A percentile compares a stretch with the other conserved stretches of the same genome.
Conservation (phyloP, 306 rosid species). For the Rosa chinensis region DNA sequence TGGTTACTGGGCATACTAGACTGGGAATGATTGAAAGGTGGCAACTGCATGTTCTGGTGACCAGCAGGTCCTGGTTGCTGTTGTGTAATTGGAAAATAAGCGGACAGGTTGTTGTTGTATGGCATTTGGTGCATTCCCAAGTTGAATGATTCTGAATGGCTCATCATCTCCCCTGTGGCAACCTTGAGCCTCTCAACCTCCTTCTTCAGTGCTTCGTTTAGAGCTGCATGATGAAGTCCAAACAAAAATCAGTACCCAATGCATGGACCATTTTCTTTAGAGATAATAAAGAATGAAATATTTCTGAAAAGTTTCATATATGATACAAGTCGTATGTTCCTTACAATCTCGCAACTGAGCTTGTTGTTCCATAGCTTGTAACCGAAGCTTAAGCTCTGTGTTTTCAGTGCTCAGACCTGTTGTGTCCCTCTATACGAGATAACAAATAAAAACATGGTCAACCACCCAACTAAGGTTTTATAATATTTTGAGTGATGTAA, state of each 20-base stretch:
- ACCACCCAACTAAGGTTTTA: neutral
- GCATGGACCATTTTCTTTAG: neutral
- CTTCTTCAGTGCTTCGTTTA: slow-evolving; percentile 88
- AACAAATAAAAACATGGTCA: slow-evolving; percentile 8
- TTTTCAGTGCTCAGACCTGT: slow-evolving; percentile 81
- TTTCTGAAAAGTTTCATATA: neutral
- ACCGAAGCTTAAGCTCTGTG: slow-evolving; percentile 90
- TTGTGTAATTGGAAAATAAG: slow-evolving; percentile 62
- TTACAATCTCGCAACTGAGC: slow-evolving; percentile 96
- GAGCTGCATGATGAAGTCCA: slow-evolving; percentile 49
- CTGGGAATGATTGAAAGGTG: slow-evolving; percentile 55
- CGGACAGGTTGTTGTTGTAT: slow-evolving; percentile 54
- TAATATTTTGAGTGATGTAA: neutral
- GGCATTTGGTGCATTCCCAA: slow-evolving; percentile 81
- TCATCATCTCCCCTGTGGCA: slow-evolving; percentile 86
- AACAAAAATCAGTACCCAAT: neutral
- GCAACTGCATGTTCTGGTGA: slow-evolving; percentile 63
- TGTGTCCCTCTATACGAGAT: slow-evolving; percentile 72
- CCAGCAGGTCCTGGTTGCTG: slow-evolving; percentile 52
- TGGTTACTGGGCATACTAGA: slow-evolving; percentile 50
- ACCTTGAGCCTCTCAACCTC: slow-evolving; percentile 95
- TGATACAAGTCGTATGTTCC: slow-evolving; percentile 13
- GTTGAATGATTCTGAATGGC: slow-evolving; percentile 70
- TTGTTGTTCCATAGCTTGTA: slow-evolving; percentile 98
- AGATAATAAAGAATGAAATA: neutral